A percentile compares a stretch with the other conserved stretches of the same genome.
These are phyloP conservation scores for Yamadazyma sp. DNA, from an alignment of 1,139 yeast genomes.

Conservation along the genomic window DNA sequence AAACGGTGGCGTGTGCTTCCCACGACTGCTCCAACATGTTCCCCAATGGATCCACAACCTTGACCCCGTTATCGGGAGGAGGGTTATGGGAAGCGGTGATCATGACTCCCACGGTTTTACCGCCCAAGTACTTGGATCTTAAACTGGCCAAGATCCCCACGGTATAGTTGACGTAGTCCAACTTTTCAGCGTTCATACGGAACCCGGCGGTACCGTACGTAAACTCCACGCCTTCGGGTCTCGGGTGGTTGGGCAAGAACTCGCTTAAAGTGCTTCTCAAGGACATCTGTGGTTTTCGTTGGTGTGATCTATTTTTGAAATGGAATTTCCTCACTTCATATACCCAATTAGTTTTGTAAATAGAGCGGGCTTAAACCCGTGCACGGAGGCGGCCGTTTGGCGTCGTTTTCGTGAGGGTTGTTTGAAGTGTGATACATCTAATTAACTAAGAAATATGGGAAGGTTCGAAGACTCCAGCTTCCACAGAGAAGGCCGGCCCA, in stretches of 20 bases:
- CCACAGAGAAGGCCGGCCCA: constrained; percentile 28
- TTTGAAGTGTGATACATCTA: too few relatives aligned
- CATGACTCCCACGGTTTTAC: constrained; percentile 85
- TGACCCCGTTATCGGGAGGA: constrained; percentile 94
- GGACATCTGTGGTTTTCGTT: constrained; percentile 6
- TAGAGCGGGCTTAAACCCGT: constrained; percentile 1
- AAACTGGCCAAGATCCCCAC: constrained; percentile 82
- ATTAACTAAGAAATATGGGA: constrained; percentile 5
- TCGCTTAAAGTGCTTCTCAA: constrained; percentile 7
- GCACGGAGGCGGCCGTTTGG: constrained; percentile 1
- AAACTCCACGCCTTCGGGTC: constrained; percentile 48
- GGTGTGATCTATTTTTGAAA: constrained; percentile 11
- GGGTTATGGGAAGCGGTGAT: constrained; percentile 98
- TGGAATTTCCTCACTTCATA: constrained; percentile 1
- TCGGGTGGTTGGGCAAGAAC: constrained; percentile 32
- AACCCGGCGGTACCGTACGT: constrained; percentile 97
- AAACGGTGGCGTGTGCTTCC: constrained; percentile 78
- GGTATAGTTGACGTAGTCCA: constrained; percentile 83
- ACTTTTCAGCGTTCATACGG: constrained; percentile 66
- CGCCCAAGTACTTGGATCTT: constrained; percentile 69
- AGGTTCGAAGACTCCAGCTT: constrained; percentile 28
- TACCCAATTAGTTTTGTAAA: constrained; percentile 6
- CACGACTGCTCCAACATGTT: constrained; percentile 85
- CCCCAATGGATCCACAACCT: constrained; percentile 90
- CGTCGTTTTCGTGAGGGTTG: background rate